Percentiles rank a stretch among this genome's conserved stretches.
These are phyloP conservation scores for barrel medic (Medicago truncatula) DNA, from an alignment of 306 rosid species.

Conservation along the genomic window DNA sequence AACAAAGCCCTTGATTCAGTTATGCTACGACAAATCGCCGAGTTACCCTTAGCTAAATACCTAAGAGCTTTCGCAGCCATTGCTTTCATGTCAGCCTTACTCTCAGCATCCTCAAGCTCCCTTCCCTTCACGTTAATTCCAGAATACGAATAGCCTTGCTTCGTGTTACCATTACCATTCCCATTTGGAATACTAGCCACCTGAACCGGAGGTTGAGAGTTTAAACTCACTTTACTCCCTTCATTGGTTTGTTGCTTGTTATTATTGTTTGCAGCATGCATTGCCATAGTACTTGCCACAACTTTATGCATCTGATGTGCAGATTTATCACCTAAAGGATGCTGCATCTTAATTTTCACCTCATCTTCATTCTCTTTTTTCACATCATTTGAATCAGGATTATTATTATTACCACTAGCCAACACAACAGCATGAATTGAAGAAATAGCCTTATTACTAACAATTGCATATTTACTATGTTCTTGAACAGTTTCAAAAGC, in stretches of 20 bases:
- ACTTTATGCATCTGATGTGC: constrained; percentile 61
- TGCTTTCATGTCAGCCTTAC: constrained; percentile 81
- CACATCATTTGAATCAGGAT: not conserved
- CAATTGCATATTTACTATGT: constrained; percentile 80
- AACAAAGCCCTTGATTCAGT: constrained; percentile 89
- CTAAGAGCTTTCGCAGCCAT: constrained; percentile 91
- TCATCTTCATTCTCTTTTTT: constrained; percentile 34
- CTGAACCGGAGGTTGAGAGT: constrained; percentile 3
- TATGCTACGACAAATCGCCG: constrained; percentile 77
- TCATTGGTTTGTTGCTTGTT: constrained; percentile 11
- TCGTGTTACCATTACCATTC: constrained; percentile 45
- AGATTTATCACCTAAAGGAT: constrained; percentile 65
- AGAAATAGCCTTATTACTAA: constrained; percentile 64
- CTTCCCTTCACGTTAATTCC: constrained; percentile 72
- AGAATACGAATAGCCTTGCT: constrained; percentile 54
- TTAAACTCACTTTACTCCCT: constrained; percentile 31
- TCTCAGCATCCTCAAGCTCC: constrained; percentile 72
- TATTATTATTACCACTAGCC: constrained; percentile 48
- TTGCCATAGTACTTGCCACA: constrained; percentile 65
- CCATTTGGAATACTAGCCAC: constrained; percentile 1
- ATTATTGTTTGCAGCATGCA: constrained; percentile 44
- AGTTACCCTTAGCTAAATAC: constrained; percentile 73
- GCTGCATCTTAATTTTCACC: constrained; percentile 50
- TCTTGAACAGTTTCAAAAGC: constrained; percentile 91
- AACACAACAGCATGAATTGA: constrained; percentile 74